phyloP scores from a whole-genome alignment of 2,329 filamentous ascomycete genomes.

The Drechslerella stenobrocha region DNA sequence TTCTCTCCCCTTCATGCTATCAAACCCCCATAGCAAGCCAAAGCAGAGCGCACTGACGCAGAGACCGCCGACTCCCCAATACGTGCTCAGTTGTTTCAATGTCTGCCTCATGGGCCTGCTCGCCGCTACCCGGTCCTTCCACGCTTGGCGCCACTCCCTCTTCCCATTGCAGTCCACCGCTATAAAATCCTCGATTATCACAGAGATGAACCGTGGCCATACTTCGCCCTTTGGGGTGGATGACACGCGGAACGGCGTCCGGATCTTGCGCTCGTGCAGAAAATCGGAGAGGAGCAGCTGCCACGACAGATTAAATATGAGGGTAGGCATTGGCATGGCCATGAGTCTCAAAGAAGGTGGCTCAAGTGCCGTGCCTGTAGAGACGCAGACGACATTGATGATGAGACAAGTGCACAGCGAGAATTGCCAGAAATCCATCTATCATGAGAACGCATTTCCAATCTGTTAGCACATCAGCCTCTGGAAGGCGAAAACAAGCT shows the following conservation, averaged over 20 bases:
- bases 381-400: conserved; percentile 45
- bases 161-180: conserved; percentile 48
- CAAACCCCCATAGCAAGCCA: conserved; percentile 40
- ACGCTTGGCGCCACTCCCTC: conserved; percentile 35
- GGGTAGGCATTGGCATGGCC: conserved; percentile 47
- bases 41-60: conserved; percentile 35
- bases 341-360: conserved; percentile 41
- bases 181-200: conserved; percentile 47
- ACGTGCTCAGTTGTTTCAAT: conserved; percentile 28
- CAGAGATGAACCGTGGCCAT: conserved; percentile 41
- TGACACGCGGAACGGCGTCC: conserved; percentile 40
- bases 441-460: background rate
- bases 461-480: background rate
- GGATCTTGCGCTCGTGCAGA: conserved; percentile 37
- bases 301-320: conserved; percentile 46
- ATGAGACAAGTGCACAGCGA: conserved; percentile 30
- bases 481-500: background rate
- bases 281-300: conserved; percentile 42
- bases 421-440: conserved; percentile 48
- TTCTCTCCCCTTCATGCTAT: conserved; percentile 38
- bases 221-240: conserved; percentile 40
- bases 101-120: conserved; percentile 46
- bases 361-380: conserved; percentile 34
- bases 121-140: conserved; percentile 33
- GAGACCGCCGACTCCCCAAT: conserved; percentile 40